Conservation (phyloP, 1,284 basidiomycete species). For the Nidula niveotomentosa region DNA sequence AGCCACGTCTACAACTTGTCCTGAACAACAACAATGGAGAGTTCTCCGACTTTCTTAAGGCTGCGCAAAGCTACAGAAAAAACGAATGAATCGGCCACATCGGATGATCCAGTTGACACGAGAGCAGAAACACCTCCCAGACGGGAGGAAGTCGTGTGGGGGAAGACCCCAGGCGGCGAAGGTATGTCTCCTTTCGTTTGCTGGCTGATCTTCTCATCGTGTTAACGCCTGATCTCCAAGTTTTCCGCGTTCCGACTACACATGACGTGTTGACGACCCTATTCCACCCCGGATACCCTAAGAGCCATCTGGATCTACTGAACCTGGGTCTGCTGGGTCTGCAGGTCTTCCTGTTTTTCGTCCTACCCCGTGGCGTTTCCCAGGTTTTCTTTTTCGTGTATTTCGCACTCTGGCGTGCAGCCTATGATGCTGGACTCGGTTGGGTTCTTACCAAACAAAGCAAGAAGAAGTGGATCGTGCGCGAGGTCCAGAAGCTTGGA, state of each 20-base stretch:
- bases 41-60: conserved; percentile 27
- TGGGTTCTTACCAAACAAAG: conserved; percentile 94
- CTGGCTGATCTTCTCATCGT: conserved; percentile 1
- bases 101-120: not conserved
- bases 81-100: no score
- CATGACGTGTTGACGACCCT: conserved; percentile 93
- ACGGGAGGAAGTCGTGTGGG: conserved; percentile 75
- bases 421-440: conserved; percentile 93
- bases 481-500: conserved; percentile 74
- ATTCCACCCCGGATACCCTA: conserved; percentile 86
- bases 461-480: conserved; percentile 92
- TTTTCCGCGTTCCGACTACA: conserved; percentile 94
- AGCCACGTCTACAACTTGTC: conserved; percentile 6
- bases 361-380: conserved; percentile 55
- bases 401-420: conserved; percentile 92
- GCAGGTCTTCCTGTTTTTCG: conserved; percentile 79
- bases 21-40: conserved; percentile 14
- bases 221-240: conserved; percentile 37
- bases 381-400: conserved; percentile 78
- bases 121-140: conserved; percentile 2
- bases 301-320: conserved; percentile 89
- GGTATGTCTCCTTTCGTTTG: conserved; percentile 44
- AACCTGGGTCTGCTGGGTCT: conserved; percentile 79
- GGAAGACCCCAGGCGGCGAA: conserved; percentile 82
- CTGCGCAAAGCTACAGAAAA: conserved; percentile 21